These are phyloP conservation scores for Exophiala mesophila DNA, from an alignment of 2,329 filamentous ascomycete genomes.

Conservation along the genomic window DNA sequence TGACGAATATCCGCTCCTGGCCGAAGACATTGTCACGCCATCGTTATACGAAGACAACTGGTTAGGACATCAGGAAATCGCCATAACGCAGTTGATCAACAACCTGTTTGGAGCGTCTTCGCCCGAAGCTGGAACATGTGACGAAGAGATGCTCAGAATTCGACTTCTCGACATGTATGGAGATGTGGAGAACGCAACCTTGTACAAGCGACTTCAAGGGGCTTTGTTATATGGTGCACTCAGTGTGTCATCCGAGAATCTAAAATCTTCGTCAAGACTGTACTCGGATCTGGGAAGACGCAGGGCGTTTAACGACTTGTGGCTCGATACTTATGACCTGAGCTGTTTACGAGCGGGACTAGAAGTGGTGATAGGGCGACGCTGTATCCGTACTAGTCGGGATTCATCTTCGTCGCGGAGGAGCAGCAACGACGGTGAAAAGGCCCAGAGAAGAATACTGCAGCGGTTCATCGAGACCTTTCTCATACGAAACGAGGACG, in stretches of 20 bases:
- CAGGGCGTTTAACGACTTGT: constrained; percentile 53
- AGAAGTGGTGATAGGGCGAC: constrained; percentile 56
- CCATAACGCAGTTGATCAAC: constrained; percentile 58
- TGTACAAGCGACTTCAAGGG: constrained; percentile 55
- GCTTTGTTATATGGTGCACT: constrained; percentile 56
- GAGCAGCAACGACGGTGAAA: background rate
- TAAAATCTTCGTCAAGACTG: constrained; percentile 41
- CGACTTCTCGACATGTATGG: constrained; percentile 53
- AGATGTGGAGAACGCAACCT: constrained; percentile 43
- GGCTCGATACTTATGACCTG: constrained; percentile 54
- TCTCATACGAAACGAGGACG: constrained; percentile 51
- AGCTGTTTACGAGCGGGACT: constrained; percentile 47
- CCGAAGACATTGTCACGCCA: constrained; percentile 52
- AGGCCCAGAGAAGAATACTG: constrained; percentile 28
- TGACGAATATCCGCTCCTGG: constrained; percentile 48
- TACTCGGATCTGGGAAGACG: constrained; percentile 55
- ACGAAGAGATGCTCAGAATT: constrained; percentile 38
- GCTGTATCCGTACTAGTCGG: background rate
- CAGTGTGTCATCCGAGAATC: constrained; percentile 50
- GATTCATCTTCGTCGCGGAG: constrained; percentile 2
- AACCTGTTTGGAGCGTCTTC: constrained; percentile 40
- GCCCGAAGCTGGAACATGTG: constrained; percentile 29
- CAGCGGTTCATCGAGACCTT: constrained; percentile 54
- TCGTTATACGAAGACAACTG: constrained; percentile 60
- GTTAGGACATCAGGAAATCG: constrained; percentile 58